A percentile compares a stretch with the other conserved stretches of the same genome.
phyloP scores from a whole-genome alignment of 2,329 filamentous ascomycete species.

The Phialophora verrucosa region DNA sequence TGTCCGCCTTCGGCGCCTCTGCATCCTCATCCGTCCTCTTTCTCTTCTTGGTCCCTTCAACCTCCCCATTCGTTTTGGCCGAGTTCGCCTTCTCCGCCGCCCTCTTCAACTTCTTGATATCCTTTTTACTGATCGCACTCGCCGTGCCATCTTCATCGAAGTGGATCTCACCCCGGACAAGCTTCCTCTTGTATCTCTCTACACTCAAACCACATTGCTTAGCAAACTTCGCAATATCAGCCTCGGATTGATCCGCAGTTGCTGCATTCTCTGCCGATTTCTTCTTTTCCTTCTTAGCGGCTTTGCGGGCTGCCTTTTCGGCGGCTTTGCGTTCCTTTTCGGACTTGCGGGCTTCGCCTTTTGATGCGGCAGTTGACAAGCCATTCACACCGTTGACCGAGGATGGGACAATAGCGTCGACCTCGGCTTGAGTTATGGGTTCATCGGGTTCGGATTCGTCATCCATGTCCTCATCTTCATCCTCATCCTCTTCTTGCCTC shows the following conservation, averaged over 20 bases:
- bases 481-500: constrained; percentile 48
- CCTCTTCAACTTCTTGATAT: constrained; percentile 74
- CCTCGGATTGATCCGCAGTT: constrained; percentile 46
- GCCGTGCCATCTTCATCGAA: constrained; percentile 69
- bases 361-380: constrained; percentile 33
- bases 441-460: constrained; percentile 50
- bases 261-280: constrained; percentile 47
- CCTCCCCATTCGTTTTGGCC: constrained; percentile 51
- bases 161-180: constrained; percentile 74
- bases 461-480: constrained; percentile 49
- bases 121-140: constrained; percentile 74
- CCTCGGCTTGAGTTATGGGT: constrained; percentile 51
- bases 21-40: constrained; percentile 64
- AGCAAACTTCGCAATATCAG: constrained; percentile 63
- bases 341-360: constrained; percentile 46
- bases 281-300: constrained; percentile 44
- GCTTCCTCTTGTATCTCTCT: constrained; percentile 79
- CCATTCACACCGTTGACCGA: constrained; percentile 39
- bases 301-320: constrained; percentile 39
- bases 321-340: constrained; percentile 51
- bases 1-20: constrained; percentile 60
- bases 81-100: constrained; percentile 61
- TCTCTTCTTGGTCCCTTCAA: constrained; percentile 69
- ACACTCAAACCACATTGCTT: constrained; percentile 71
- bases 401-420: constrained; percentile 38